Evolutionary conservation across 139 green algal genomes (phyloP), one percentile per base, ranked within the genome.

Genomic region (Deuterostichococcus epilithicus): DNA sequence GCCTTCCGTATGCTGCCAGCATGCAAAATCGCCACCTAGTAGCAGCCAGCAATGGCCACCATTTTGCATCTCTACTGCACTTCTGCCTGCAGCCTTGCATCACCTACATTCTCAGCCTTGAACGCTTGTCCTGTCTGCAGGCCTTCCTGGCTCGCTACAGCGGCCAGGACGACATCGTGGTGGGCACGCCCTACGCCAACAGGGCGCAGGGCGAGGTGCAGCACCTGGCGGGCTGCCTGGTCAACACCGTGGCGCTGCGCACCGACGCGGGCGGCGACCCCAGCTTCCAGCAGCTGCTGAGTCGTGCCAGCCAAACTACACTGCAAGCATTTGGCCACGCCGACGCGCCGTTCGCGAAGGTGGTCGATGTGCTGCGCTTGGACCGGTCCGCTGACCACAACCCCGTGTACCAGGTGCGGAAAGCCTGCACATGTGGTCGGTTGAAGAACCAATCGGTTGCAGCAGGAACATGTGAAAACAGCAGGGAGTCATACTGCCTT

Each of bases 401-500:
- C 18, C 52, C 52, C 10, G 52, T 63, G 13, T 63, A 63, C 18
- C 52, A 63, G 52, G 52, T 63, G 52, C 52, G 10, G 52, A 63
- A 5, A 63, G 52, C 52, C 3, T 63, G 18, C 28, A 28, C 8
- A 23, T 63, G 26, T 13, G 18, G 18, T n/a, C 3, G 52, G 18
- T 63, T 23, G 18, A 13, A n/a, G 13, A 3, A 5, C 10, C 8
- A 63, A 28, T 63, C 13, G 26, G 3, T 63, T 5, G 3, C 8
- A 3, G 5, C 8, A 30, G 3, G 52, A n/a, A 28, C 52, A 63
- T 63, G 52, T 3, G 13, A 28, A 59, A 36, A 34, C 35, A 15
- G 59, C 5, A 63, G 59, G 33, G 35, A 74, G 70, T 32, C 70
- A 36, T 35, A 35, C 35, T 74, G 42, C 60, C 70, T 63, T 73